Conservation (phyloP, 2,329 filamentous ascomycete genomes). For the Verticillium tricorpus region DNA sequence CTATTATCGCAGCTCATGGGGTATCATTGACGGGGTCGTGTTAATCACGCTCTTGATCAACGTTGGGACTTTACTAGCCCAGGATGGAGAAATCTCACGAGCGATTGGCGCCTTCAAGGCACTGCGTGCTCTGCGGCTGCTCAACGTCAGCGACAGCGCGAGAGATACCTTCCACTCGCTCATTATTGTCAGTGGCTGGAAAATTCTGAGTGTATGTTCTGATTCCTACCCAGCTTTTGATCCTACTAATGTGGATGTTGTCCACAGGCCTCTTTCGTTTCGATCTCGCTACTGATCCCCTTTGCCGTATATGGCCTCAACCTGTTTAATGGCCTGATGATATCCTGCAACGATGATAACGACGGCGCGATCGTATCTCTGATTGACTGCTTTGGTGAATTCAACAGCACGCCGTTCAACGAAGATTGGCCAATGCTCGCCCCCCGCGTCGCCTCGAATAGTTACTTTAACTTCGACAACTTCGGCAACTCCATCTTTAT, state of each 20-base stretch:
- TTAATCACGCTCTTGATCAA: constrained; percentile 94
- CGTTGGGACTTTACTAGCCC: constrained; percentile 74
- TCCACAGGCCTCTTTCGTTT: constrained; percentile 75
- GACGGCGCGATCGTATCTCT: constrained; percentile 54
- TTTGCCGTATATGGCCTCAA: constrained; percentile 97
- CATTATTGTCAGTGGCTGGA: constrained; percentile 90
- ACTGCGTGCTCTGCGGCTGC: constrained; percentile 78
- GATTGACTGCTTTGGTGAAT: constrained; percentile 81
- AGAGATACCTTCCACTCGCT: constrained; percentile 95
- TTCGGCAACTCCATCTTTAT: constrained; percentile 94
- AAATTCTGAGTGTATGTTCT: constrained; percentile 71
- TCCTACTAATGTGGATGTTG: not conserved
- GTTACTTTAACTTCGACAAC: constrained; percentile 88
- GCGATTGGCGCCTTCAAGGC: constrained; percentile 97
- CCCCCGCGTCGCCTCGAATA: constrained; percentile 75
- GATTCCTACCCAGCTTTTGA: not conserved
- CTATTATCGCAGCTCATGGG: constrained; percentile 95
- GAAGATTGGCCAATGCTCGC: constrained; percentile 73
- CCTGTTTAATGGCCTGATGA: constrained; percentile 79
- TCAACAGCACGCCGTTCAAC: constrained; percentile 67
- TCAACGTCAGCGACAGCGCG: constrained; percentile 95
- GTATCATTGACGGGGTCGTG: constrained; percentile 89
- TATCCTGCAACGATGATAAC: constrained; percentile 70
- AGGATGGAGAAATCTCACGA: constrained; percentile 80
- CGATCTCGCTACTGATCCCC: constrained; percentile 86